A percentile compares a stretch with the other conserved stretches of the same genome.
These are phyloP conservation scores for Kwoniella sp. DNA, from an alignment of 768 basidiomycete species.

Conservation along the genomic window DNA sequence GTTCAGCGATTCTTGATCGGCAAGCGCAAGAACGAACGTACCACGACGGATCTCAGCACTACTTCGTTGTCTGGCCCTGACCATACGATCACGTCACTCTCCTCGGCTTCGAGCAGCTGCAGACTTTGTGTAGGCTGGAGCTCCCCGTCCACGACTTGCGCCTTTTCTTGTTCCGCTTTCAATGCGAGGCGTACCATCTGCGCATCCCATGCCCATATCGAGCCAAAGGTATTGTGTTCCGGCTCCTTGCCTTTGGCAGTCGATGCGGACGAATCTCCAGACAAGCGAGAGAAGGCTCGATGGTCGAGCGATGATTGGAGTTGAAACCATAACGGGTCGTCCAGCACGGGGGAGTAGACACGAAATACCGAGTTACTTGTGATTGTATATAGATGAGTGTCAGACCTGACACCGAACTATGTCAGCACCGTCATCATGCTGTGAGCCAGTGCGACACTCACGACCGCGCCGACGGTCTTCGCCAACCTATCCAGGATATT, in stretches of 20 bases:
- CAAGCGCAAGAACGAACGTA: constrained; percentile 10
- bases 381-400: constrained; percentile 63
- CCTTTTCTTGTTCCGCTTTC: constrained; percentile 3
- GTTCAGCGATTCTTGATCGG: neutral
- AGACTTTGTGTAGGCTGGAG: constrained; percentile 16
- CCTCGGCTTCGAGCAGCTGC: constrained; percentile 24
- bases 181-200: constrained; percentile 54
- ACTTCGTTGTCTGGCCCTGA: constrained; percentile 28
- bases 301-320: constrained; percentile 74
- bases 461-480: constrained; percentile 23
- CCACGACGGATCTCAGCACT: constrained; percentile 31
- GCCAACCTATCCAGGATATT: constrained; percentile 38
- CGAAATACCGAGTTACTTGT: constrained; percentile 77
- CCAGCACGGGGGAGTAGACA: constrained; percentile 81
- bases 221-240: constrained; percentile 8
- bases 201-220: constrained; percentile 63
- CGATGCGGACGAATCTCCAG: constrained; percentile 43
- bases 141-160: neutral
- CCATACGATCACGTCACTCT: constrained; percentile 42
- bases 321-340: constrained; percentile 76
- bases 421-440: too few species aligned
- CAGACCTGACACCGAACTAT: constrained; percentile 36
- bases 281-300: constrained; percentile 59
- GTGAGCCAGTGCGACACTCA: too few species aligned
- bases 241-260: constrained; percentile 32